phyloP scores from a whole-genome alignment of 345 rosid species.

The Citrus glauca region DNA sequence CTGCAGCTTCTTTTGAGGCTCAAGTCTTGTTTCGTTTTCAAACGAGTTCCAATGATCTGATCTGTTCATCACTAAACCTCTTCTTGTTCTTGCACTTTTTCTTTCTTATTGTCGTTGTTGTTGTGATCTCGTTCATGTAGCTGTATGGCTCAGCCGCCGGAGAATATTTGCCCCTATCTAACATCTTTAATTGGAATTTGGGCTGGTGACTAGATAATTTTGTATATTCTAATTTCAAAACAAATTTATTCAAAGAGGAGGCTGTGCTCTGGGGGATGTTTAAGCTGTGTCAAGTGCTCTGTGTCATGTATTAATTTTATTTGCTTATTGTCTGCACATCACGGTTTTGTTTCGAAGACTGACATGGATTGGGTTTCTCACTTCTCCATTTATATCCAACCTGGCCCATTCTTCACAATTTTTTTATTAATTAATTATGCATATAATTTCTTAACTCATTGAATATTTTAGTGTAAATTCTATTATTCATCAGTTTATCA shows the following conservation, averaged over 20 bases:
- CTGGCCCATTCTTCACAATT: background rate
- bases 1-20: conserved; percentile 69
- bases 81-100: conserved; percentile 50
- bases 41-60: conserved; percentile 65
- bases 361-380: background rate
- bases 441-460: too few relatives aligned
- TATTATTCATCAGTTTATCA: too few relatives aligned
- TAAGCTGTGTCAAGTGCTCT: background rate
- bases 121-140: conserved; percentile 6
- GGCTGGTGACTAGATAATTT: background rate
- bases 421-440: too few relatives aligned
- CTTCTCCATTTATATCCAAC: conserved; percentile 2
- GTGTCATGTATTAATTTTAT: background rate
- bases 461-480: rapidly evolving
- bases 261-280: background rate
- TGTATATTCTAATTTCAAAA: background rate
- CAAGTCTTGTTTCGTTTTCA: conserved; percentile 63
- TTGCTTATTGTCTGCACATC: background rate
- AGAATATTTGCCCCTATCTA: conserved; percentile 39
- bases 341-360: background rate
- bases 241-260: background rate
- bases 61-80: conserved; percentile 84
- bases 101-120: conserved; percentile 21
- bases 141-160: conserved; percentile 26
- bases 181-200: conserved; percentile 26